phyloP scores from a whole-genome alignment of 2,329 filamentous ascomycete species.

The Hymenoscyphus occultus region DNA sequence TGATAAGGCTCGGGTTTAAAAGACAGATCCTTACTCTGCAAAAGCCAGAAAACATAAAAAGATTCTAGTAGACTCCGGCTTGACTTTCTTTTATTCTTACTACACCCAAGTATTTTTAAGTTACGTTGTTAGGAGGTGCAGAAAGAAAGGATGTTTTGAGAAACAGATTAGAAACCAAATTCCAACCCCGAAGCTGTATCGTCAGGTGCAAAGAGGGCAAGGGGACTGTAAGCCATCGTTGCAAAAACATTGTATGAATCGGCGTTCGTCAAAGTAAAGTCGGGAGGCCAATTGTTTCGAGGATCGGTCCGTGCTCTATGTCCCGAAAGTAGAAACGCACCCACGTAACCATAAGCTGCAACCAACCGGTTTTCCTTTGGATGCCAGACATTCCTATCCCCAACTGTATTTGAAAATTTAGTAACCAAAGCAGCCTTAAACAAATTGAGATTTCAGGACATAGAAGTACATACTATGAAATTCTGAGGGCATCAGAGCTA shows the following conservation, averaged over 20 bases:
- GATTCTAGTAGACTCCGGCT: no score
- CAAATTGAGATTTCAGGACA: neutral
- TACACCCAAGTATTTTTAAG: no score
- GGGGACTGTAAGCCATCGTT: neutral
- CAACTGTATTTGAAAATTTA: neutral
- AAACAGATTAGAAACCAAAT: neutral
- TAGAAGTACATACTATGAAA: neutral
- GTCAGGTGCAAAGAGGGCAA: neutral
- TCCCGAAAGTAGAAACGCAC: neutral
- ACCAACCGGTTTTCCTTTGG: neutral
- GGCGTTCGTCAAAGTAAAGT: neutral
- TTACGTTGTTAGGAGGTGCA: no score
- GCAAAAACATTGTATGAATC: neutral
- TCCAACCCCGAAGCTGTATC: neutral
- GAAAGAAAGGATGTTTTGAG: neutral
- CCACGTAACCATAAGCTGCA: neutral
- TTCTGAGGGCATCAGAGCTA: neutral
- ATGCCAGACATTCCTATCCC: neutral
- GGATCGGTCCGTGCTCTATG: neutral
- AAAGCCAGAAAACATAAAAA: no score
- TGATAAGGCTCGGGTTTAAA: no score
- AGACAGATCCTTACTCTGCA: no score
- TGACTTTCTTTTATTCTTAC: no score
- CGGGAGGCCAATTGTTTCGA: neutral
- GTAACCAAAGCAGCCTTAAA: neutral